A percentile compares a stretch with the other conserved stretches of the same genome.
phyloP scores from a whole-genome alignment of 2,329 filamentous ascomycete species.

The Xylaria hypoxylon region DNA sequence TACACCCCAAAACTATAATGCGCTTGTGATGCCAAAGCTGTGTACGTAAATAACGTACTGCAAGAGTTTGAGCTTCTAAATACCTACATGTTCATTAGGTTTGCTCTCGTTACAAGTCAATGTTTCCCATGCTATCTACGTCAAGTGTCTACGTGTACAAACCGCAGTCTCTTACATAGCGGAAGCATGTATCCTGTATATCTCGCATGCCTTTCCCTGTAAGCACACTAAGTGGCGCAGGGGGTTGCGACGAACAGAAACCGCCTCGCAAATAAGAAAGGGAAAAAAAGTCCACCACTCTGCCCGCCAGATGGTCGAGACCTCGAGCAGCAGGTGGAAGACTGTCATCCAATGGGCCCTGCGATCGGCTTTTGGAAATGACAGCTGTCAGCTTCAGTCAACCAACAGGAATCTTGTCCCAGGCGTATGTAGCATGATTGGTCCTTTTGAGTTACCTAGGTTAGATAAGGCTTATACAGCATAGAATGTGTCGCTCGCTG shows the following conservation, averaged over 20 bases:
- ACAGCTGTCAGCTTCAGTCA: not conserved
- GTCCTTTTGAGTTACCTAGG: not conserved
- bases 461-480: not conserved
- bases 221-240: not conserved
- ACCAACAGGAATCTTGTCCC: conserved; percentile 1
- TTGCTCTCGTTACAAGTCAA: not conserved
- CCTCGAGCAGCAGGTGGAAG: not conserved
- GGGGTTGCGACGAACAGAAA: not conserved
- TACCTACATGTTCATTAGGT: not conserved
- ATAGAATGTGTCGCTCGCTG: not conserved
- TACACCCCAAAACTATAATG: not conserved
- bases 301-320: not conserved
- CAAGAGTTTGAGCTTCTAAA: not conserved
- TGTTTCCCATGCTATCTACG: not conserved
- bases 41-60: not conserved
- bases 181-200: not conserved
- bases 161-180: not conserved
- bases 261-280: not conserved
- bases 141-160: conserved; percentile 11
- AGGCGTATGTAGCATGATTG: not conserved
- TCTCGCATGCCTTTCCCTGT: conserved; percentile 3
- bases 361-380: not conserved
- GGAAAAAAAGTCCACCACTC: not conserved
- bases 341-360: not conserved
- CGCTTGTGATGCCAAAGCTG: not conserved